Conservation (phyloP, 73 alveolate species). For the Paramecium sexaurelia region DNA sequence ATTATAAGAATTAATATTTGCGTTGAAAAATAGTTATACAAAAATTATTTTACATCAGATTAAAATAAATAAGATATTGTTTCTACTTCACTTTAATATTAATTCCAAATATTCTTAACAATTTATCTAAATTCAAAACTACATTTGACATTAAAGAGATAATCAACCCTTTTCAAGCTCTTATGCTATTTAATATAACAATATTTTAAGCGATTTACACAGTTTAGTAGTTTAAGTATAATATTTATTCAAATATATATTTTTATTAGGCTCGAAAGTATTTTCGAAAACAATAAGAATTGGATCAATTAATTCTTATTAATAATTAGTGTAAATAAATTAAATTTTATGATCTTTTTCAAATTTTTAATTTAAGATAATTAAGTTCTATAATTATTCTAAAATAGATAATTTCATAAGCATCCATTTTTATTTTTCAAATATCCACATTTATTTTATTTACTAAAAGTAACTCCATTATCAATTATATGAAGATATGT, state of each 20-base stretch:
- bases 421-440: too few species aligned
- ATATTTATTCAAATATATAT: background rate
- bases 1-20: background rate
- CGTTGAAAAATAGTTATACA: background rate
- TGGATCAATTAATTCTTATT: background rate
- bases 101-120: background rate
- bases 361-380: background rate
- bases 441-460: too few species aligned
- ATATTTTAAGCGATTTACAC: background rate
- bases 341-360: background rate
- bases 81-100: background rate
- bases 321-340: background rate
- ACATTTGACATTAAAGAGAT: background rate
- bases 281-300: background rate
- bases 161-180: background rate
- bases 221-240: background rate
- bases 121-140: background rate
- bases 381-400: too few species aligned
- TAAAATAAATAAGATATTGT: background rate
- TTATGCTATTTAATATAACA: too few species aligned
- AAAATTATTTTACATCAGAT: background rate
- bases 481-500: background rate
- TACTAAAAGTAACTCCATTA: background rate
- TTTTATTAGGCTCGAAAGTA: background rate
- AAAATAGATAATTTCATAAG: too few species aligned